These are phyloP conservation scores for Carallia brachiata DNA, from an alignment of 345 rosid genomes.

Conservation along the genomic window DNA sequence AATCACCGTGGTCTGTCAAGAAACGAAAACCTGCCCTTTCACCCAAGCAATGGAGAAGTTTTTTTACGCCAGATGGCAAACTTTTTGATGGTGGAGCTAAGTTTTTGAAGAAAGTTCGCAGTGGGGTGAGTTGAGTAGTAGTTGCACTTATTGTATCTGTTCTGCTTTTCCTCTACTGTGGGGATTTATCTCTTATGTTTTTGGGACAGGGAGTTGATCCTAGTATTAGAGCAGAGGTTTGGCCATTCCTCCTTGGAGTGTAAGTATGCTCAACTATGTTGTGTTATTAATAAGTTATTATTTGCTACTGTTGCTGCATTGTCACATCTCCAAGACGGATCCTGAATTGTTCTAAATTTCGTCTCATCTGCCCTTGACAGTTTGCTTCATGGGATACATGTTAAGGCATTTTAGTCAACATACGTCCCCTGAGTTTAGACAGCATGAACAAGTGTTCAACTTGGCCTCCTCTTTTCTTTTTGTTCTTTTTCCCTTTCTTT, in stretches of 20 bases:
- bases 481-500: no score
- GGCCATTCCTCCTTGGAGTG: conserved; percentile 99
- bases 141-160: background rate
- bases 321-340: background rate
- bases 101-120: conserved; percentile 84
- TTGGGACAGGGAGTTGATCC: conserved; percentile 82
- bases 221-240: conserved; percentile 77
- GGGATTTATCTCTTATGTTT: conserved; percentile 16
- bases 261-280: conserved; percentile 39
- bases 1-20: conserved; percentile 90
- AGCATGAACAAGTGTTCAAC: background rate
- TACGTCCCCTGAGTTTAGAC: background rate
- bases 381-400: background rate
- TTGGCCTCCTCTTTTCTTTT: background rate
- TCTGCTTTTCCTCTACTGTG: background rate
- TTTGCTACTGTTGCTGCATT: background rate
- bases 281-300: background rate
- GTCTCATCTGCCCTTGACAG: background rate
- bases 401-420: background rate
- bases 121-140: conserved; percentile 62
- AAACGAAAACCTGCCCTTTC: conserved; percentile 69
- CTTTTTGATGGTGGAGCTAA: conserved; percentile 70
- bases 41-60: conserved; percentile 67
- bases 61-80: conserved; percentile 71
- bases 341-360: background rate